Evolutionary conservation across 495 filamentous ascomycete species (phyloP), one percentile per base, ranked within the genome.

Genomic region (Astrocystis sublimbata): DNA sequence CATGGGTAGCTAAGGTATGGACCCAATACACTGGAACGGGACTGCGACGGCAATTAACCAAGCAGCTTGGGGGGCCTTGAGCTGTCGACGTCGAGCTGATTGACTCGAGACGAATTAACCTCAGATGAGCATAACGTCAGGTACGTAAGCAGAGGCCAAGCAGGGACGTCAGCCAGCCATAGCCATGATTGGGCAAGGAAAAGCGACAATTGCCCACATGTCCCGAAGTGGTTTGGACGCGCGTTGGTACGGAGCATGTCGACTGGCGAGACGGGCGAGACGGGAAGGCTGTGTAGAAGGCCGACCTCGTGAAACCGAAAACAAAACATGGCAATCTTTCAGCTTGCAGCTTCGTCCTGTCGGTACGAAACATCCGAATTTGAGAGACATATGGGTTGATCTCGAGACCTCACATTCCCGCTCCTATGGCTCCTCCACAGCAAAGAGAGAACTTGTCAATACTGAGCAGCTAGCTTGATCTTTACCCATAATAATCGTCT

Each of bases 241-340:
- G 49, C 49, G 49, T 52, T 35, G 47, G n/a, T n/a, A n/a, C n/a
- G n/a, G n/a, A 2, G 23, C 23, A 28, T 47, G 17, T 47, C 7
- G 42, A 45, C 23, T 26, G 21, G n/a, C n/a, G n/a, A n/a, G n/a
- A n/a, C n/a, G n/a, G n/a, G n/a, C n/a, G n/a, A n/a, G n/a, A n/a
- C 33, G 33, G 33, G 13, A 31, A 33, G 45, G 49, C 49, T 52
- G 49, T 52, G 49, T 23, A 49, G 2, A 30, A 7, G 24, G 28
- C 28, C 7, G 31, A 7, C 31, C 31, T 38, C 38, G 33, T 52
- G 51, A 40, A 38, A 36, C 51, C 13, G 51, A 54, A 54, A 54
- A n/a, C n/a, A 19, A 40, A n/a, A 54, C 9, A 23, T 38, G 40
- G 31, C 51, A 52, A 35, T 26, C 49, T 52, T 52, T 52, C 49